phyloP scores from a whole-genome alignment of 768 basidiomycete genomes.

The Gyrodon lividus region DNA sequence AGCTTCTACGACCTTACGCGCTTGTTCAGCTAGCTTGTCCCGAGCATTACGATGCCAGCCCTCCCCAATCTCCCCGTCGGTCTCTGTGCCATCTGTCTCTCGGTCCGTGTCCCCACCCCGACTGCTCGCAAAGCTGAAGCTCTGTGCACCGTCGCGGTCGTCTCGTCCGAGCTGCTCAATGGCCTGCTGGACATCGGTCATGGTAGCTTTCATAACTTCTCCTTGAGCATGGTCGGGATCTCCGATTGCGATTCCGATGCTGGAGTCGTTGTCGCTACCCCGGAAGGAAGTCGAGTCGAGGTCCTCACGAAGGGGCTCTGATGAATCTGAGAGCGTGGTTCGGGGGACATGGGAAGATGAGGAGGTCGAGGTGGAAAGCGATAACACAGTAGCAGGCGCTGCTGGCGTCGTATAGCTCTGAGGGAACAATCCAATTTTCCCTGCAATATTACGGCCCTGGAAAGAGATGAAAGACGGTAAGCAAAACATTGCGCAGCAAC shows the following conservation, averaged over 20 bases:
- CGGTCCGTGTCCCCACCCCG: constrained; percentile 50
- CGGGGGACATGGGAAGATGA: constrained; percentile 23
- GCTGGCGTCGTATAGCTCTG: constrained; percentile 76
- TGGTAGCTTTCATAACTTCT: constrained; percentile 80
- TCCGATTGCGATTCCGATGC: constrained; percentile 27
- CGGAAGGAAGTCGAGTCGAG: constrained; percentile 39
- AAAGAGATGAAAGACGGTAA: constrained; percentile 16
- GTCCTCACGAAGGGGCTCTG: constrained; percentile 50
- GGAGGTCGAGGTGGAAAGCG: constrained; percentile 28
- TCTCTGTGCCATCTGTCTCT: constrained; percentile 48
- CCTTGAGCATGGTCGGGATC: constrained; percentile 31
- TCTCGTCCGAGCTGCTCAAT: constrained; percentile 79
- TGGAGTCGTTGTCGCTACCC: constrained; percentile 22
- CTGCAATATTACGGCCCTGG: constrained; percentile 80
- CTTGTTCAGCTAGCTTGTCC: constrained; percentile 67
- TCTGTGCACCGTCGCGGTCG: constrained; percentile 57
- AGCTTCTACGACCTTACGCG: constrained; percentile 56
- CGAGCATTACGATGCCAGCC: constrained; percentile 67
- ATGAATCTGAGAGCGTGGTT: constrained; percentile 21
- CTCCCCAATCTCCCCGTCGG: constrained; percentile 52
- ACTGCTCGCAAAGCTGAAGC: constrained; percentile 77
- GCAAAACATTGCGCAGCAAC: constrained; percentile 24
- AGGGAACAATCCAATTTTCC: constrained; percentile 89
- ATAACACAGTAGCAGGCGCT: constrained; percentile 38
- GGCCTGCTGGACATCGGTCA: constrained; percentile 88